Conservation (phyloP, 768 basidiomycete genomes). For the Pleurotus platypus region DNA sequence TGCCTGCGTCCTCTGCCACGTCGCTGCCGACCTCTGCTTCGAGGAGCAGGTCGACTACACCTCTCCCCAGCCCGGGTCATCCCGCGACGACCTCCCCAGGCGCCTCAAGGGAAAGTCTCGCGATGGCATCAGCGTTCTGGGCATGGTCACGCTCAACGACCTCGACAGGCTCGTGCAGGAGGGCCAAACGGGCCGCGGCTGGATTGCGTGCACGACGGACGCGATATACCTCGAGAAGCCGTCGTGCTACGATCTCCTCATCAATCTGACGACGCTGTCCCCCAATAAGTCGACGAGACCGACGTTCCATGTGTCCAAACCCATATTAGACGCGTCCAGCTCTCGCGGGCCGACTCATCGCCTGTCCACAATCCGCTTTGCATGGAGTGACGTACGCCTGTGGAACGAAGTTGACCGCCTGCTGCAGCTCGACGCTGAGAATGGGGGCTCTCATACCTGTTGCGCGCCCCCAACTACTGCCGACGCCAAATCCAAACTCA, state of each 20-base stretch:
- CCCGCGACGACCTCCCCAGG: conserved; percentile 9
- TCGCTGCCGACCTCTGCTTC: conserved; percentile 52
- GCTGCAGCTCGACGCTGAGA: conserved; percentile 48
- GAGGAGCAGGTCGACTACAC: conserved; percentile 34
- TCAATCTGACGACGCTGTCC: conserved; percentile 72
- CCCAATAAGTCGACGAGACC: conserved; percentile 61
- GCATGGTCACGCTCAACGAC: conserved; percentile 78
- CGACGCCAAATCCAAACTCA: conserved; percentile 30
- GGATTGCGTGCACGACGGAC: conserved; percentile 88
- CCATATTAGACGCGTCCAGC: conserved; percentile 26
- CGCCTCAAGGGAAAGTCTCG: conserved; percentile 36
- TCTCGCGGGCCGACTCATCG: conserved; percentile 43
- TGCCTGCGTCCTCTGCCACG: conserved; percentile 73
- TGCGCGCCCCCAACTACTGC: conserved; percentile 32
- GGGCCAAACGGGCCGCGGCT: conserved; percentile 59
- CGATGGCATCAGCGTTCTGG: conserved; percentile 64
- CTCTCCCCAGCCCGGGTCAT: conserved; percentile 17
- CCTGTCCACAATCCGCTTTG: conserved; percentile 64
- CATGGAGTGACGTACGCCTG: conserved; percentile 81
- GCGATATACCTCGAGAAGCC: conserved; percentile 83
- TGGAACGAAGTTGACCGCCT: conserved; percentile 80
- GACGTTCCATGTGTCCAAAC: conserved; percentile 59
- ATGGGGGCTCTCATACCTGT: conserved; percentile 19
- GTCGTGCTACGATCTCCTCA: conserved; percentile 72
- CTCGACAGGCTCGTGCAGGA: conserved; percentile 58